Evolutionary conservation across 2,329 filamentous ascomycete genomes (phyloP).

Genomic region (Chrysosphaeria jannelii): DNA sequence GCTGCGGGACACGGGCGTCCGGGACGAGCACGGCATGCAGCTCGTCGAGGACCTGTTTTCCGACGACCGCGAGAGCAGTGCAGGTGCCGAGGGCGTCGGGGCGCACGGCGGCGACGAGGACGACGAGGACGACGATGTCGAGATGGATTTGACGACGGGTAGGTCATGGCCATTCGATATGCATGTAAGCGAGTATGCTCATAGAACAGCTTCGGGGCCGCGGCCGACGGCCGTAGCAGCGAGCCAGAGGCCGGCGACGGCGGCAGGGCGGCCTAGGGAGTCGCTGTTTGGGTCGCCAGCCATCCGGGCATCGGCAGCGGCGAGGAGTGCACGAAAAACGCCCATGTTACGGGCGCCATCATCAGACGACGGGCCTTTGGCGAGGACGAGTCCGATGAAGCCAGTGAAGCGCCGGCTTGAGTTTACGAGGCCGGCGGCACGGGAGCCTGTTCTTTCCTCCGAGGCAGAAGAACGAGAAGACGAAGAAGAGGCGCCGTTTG

Average conservation of each 20-base stretch:
- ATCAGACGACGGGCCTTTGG: constrained; percentile 12
- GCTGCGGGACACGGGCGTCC: constrained; percentile 44
- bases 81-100: constrained; percentile 8
- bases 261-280: constrained; percentile 39
- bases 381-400: constrained; percentile 8
- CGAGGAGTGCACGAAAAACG: constrained; percentile 9
- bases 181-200: neutral
- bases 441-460: constrained; percentile 6
- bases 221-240: constrained; percentile 21
- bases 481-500: neutral
- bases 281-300: constrained; percentile 29
- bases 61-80: constrained; percentile 8
- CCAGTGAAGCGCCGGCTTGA: constrained; percentile 23
- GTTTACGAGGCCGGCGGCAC: constrained; percentile 10
- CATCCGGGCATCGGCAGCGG: constrained; percentile 9
- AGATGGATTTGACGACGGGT: constrained; percentile 19
- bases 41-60: constrained; percentile 69
- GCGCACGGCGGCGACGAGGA: constrained; percentile 6
- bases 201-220: constrained; percentile 17
- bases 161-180: no score
- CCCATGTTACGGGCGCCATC: constrained; percentile 23
- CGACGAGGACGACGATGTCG: constrained; percentile 9
- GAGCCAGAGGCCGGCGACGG: constrained; percentile 15
- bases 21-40: constrained; percentile 82
- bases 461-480: constrained; percentile 3